phyloP scores from a whole-genome alignment of 1,139 yeast genomes.

The Nadsonia commutata region DNA sequence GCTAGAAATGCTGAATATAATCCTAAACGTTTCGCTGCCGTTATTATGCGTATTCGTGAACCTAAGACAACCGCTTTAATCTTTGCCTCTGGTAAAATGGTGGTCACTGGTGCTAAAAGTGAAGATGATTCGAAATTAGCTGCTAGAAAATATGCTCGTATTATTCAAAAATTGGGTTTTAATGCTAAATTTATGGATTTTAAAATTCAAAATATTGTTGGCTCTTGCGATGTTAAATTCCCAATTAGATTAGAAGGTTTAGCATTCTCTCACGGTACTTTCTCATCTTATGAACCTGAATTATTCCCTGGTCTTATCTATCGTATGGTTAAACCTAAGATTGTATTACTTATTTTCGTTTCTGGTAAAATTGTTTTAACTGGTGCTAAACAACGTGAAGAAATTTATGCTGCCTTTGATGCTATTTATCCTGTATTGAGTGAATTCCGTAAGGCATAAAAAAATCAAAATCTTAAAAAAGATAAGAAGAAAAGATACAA shows the following conservation, averaged over 20 bases:
- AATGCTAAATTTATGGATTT: conserved; percentile 86
- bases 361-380: conserved; percentile 96
- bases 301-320: conserved; percentile 95
- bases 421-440: conserved; percentile 96
- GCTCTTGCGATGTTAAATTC: conserved; percentile 92
- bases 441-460: conserved; percentile 79
- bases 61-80: conserved; percentile 97
- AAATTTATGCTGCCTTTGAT: conserved; percentile 94
- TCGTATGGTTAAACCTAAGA: conserved; percentile 98
- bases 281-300: conserved; percentile 97
- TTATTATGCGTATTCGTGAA: conserved; percentile 97
- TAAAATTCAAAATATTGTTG: conserved; percentile 94
- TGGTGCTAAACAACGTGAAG: conserved; percentile 98
- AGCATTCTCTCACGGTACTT: conserved; percentile 97
- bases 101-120: conserved; percentile 97
- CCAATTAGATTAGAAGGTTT: conserved; percentile 95
- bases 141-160: conserved; percentile 93
- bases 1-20: conserved; percentile 99
- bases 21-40: conserved; percentile 98
- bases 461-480: background rate
- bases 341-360: conserved; percentile 87
- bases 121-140: conserved; percentile 97
- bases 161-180: conserved; percentile 93
- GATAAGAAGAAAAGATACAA: background rate
- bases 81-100: conserved; percentile 98